Evolutionary conservation across 1,284 basidiomycete genomes (phyloP).

Genomic region (Meira miltonrushii): DNA sequence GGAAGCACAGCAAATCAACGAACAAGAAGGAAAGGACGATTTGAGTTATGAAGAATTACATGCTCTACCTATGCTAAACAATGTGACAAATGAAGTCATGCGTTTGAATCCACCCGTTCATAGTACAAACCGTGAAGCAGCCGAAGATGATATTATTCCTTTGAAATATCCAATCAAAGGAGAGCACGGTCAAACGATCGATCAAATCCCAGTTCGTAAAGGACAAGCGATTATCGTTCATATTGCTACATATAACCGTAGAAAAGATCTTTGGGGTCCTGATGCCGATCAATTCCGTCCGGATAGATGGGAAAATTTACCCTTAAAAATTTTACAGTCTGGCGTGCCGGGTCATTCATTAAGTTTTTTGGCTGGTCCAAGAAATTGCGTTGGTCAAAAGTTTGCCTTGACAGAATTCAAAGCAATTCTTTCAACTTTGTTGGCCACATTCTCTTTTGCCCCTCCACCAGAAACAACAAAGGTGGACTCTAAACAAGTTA

Average conservation of each 20-base stretch:
- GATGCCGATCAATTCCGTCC: slow-evolving; percentile 35
- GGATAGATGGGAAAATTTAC: slow-evolving; percentile 34
- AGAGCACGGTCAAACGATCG: not conserved
- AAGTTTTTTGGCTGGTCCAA: slow-evolving; percentile 40
- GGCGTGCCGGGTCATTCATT: slow-evolving; percentile 14
- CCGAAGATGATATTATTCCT: slow-evolving; percentile 26
- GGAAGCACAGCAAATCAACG: not conserved
- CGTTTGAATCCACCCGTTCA: slow-evolving; percentile 31
- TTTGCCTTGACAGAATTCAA: slow-evolving; percentile 19
- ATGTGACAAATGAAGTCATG: slow-evolving; percentile 34
- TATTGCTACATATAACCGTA: slow-evolving; percentile 25
- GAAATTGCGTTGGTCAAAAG: slow-evolving; percentile 42
- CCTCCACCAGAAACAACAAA: not conserved
- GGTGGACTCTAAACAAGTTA: not conserved
- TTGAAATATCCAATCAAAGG: slow-evolving; percentile 14
- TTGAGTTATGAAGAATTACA: slow-evolving; percentile 13
- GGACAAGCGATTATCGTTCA: slow-evolving; percentile 24
- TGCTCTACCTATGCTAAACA: slow-evolving; percentile 30
- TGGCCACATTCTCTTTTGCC: not conserved
- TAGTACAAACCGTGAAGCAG: slow-evolving; percentile 27
- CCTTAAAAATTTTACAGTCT: not conserved
- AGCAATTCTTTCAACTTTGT: slow-evolving; percentile 1
- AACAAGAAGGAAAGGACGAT: not conserved
- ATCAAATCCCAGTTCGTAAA: not conserved
- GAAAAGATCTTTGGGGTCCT: slow-evolving; percentile 25